Evolutionary conservation across 2,329 filamentous ascomycete species (phyloP), one percentile per base, ranked within the genome.

Genomic region (Colletotrichum tropicicola): DNA sequence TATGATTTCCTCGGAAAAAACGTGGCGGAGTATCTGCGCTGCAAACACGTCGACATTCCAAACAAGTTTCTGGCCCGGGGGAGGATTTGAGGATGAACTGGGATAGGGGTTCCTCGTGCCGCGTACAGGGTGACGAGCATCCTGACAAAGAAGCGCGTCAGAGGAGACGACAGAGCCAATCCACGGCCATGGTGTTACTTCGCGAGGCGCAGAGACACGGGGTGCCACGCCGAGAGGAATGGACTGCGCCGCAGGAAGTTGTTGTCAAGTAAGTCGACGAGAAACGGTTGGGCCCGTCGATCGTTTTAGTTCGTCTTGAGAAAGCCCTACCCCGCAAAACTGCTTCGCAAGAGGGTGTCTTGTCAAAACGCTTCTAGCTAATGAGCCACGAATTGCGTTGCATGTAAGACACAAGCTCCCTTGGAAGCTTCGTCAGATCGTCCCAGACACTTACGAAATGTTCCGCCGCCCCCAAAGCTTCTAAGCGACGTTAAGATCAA

Each of bases 1-100:
- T 68, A 68, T 8, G 76, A 79, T 43, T 73, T 82, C 25, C 62
- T 75, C 4, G 69, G 73, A 0, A 75, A 75, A 67, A 74, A 75
- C 44, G 25, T 74, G 53, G 71, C 70, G 25, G 72, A 75, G 67
- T 73, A 73, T 55, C 55, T 75, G 8, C 68, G 72, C 17, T 71
- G 70, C 28, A 75, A 72, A 35, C 59, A 71, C 45, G 68, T 74
- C 30, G 68, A 73, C 10, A 69, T 74, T 6, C 73, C 74, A 7
- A 70, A 71, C 23, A 69, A 61, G 27, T 73, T 73, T 30, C 56
- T 76, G 17, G 69, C 72, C 32, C 59, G 70, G 2, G 72, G 72
- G 2, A 70, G 61, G 9, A 67, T 57, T 6, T 56, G 39, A 44
- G n/a, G n/a, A n/a, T n/a, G n/a, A n/a, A n/a, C n/a, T n/a, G n/a